Percentiles rank a stretch among this genome's conserved stretches.
phyloP scores from a whole-genome alignment of 805 yeast genomes.

The Sugiyamaella mastotermitis region DNA sequence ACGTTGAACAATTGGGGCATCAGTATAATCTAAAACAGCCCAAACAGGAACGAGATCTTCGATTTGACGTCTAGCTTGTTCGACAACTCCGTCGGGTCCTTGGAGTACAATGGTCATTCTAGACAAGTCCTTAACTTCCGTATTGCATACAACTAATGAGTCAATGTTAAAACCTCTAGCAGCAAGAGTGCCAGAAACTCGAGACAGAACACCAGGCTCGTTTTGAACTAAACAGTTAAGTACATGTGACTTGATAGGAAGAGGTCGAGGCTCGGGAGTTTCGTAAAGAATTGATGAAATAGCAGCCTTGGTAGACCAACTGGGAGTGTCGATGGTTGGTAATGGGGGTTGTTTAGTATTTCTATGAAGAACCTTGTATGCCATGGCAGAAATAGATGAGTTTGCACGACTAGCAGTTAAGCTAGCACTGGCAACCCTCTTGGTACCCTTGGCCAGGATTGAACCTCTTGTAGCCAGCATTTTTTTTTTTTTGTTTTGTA shows the following conservation, averaged over 20 bases:
- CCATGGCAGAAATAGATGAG: conserved; percentile 82
- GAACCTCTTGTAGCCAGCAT: too few species aligned
- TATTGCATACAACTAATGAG: conserved; percentile 91
- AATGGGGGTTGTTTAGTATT: conserved; percentile 82
- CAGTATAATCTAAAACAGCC: conserved; percentile 92
- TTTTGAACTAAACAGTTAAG: conserved; percentile 96
- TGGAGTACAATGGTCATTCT: conserved; percentile 94
- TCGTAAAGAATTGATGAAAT: conserved; percentile 93
- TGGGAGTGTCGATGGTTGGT: conserved; percentile 89
- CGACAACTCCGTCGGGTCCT: conserved; percentile 94
- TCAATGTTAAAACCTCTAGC: conserved; percentile 98
- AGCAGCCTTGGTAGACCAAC: conserved; percentile 95
- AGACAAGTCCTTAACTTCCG: conserved; percentile 91
- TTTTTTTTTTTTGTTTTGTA: too few species aligned
- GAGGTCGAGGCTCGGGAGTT: conserved; percentile 55
- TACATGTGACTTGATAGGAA: conserved; percentile 78
- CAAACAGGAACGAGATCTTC: conserved; percentile 98
- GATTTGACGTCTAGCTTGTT: conserved; percentile 96
- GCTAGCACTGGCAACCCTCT: not conserved
- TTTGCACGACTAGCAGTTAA: conserved; percentile 7
- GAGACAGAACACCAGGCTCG: conserved; percentile 95
- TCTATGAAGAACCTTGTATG: conserved; percentile 87
- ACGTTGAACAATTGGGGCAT: conserved; percentile 83
- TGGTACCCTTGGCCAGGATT: too few species aligned
- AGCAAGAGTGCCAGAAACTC: conserved; percentile 91